These are phyloP conservation scores for Austroboletus novae-zelandiae DNA, from an alignment of 1,284 basidiomycete species.

Conservation along the genomic window DNA sequence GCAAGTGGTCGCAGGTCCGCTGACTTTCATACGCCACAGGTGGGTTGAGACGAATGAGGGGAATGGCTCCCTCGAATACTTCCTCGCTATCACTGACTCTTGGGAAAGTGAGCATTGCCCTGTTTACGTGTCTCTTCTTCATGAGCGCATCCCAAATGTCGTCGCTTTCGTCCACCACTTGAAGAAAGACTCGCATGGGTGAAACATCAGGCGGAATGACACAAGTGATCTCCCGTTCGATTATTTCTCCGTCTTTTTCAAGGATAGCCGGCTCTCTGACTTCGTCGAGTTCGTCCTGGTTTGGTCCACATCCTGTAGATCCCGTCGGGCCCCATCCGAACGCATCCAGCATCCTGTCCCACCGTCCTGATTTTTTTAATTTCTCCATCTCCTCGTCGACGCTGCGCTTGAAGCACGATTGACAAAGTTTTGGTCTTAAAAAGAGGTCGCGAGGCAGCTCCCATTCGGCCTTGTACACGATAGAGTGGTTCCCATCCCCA, in stretches of 20 bases:
- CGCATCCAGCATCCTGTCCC: conserved; percentile 15
- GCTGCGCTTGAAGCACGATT: conserved; percentile 22
- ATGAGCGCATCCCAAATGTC: neutral
- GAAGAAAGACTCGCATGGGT: conserved; percentile 1
- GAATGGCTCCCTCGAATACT: neutral
- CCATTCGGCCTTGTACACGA: conserved; percentile 41
- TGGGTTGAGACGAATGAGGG: conserved; percentile 14
- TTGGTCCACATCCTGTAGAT: neutral
- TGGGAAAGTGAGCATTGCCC: neutral
- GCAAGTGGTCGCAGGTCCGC: conserved; percentile 7
- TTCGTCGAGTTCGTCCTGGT: conserved; percentile 4
- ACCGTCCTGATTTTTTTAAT: conserved; percentile 25
- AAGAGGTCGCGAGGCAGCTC: conserved; percentile 41
- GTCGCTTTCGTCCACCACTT: neutral
- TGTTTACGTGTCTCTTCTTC: neutral
- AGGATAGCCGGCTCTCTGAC: neutral
- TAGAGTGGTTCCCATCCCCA: conserved; percentile 42
- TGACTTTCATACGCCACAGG: conserved; percentile 6
- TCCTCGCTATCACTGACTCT: neutral
- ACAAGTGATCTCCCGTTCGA: conserved; percentile 19
- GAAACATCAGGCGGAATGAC: neutral
- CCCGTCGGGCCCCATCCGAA: conserved; percentile 6
- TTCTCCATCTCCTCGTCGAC: conserved; percentile 14
- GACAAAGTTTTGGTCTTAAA: conserved; percentile 17
- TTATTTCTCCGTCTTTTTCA: conserved; percentile 11